These are phyloP conservation scores for Phaeosphaeria sp. DNA, from an alignment of 2,329 filamentous ascomycete species.

Conservation along the genomic window DNA sequence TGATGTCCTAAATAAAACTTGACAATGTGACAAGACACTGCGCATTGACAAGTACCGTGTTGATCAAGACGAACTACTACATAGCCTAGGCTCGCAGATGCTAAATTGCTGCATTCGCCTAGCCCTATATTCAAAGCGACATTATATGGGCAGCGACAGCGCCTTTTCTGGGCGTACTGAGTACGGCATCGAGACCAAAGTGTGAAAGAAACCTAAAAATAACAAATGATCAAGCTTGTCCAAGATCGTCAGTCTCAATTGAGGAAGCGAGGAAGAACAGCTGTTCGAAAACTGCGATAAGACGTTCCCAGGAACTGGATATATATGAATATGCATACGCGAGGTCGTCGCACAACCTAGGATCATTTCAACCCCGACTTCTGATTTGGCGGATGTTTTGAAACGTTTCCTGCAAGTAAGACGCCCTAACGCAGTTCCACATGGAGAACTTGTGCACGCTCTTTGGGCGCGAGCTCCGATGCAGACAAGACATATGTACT, in stretches of 20 bases:
- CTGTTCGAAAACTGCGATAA: slow-evolving; percentile 2
- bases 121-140: background rate
- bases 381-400: slow-evolving; percentile 38
- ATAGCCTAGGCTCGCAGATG: background rate
- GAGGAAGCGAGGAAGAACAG: background rate
- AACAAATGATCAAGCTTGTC: background rate
- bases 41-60: background rate
- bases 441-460: slow-evolving; percentile 3
- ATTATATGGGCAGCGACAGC: background rate
- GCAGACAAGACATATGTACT: background rate
- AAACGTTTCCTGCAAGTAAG: slow-evolving; percentile 30
- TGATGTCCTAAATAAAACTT: background rate
- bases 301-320: background rate
- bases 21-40: background rate
- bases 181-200: background rate
- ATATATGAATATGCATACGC: slow-evolving; percentile 25
- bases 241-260: background rate
- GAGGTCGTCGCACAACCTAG: slow-evolving; percentile 17
- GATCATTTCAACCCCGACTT: slow-evolving; percentile 4
- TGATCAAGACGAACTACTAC: background rate
- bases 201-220: slow-evolving; percentile 1
- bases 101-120: background rate
- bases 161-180: background rate
- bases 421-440: slow-evolving; percentile 6
- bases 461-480: background rate